Percentiles rank a stretch among this genome's conserved stretches.
Conservation (phyloP, 2,329 filamentous ascomycete genomes). For the Colletotrichum eremochloae region DNA sequence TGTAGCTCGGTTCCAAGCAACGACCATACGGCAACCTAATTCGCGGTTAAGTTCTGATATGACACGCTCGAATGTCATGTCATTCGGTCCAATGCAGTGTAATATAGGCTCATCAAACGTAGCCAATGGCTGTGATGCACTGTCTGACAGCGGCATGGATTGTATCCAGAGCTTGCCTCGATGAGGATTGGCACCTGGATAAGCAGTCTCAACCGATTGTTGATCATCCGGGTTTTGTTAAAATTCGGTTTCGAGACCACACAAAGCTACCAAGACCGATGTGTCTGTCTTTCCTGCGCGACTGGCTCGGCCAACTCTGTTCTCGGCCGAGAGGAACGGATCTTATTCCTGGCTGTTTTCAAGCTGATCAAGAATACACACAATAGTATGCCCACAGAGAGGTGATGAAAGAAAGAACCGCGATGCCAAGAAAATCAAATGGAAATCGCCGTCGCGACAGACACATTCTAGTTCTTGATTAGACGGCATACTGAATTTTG, state of each 20-base stretch:
- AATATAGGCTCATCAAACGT: background rate
- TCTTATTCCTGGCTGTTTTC: too few relatives aligned
- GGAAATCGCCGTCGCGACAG: background rate
- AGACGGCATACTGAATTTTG: background rate
- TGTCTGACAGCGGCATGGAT: background rate
- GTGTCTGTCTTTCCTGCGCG: background rate
- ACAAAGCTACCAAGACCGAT: too few relatives aligned
- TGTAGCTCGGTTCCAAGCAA: background rate
- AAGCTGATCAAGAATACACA: too few relatives aligned
- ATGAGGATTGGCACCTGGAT: background rate
- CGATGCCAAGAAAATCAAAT: background rate
- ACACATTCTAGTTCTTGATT: background rate
- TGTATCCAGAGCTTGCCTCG: background rate
- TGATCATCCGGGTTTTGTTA: background rate
- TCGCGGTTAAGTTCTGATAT: fast-evolving
- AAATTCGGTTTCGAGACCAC: background rate
- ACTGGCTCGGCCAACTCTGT: background rate
- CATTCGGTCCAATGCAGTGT: background rate
- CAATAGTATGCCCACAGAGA: too few relatives aligned
- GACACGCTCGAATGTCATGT: background rate
- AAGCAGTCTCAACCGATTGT: background rate
- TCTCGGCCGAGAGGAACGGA: too few relatives aligned
- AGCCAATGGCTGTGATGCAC: background rate
- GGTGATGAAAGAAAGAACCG: background rate
- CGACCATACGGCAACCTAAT: background rate